Evolutionary conservation across 108 stramenopile genomes (phyloP).

Genomic region (Skeletonema menzelii): DNA sequence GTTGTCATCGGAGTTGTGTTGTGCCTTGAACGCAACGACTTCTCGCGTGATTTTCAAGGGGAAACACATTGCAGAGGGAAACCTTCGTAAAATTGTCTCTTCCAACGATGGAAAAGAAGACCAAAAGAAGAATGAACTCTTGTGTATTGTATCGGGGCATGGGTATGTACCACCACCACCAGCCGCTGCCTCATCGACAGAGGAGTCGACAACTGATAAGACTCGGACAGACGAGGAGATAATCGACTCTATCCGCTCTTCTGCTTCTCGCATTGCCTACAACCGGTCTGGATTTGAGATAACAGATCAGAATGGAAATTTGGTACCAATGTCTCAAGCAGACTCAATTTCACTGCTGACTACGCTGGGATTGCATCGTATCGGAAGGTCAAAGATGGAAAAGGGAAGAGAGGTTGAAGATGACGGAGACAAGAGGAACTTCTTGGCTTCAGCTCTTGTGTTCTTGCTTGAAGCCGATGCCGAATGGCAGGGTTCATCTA

Average conservation of each 20-base stretch:
- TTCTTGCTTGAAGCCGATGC: conserved; percentile 35
- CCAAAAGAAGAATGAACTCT: neutral
- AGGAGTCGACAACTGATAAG: neutral
- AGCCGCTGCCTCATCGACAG: neutral
- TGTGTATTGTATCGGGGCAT: conserved; percentile 4
- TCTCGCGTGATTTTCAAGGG: conserved; percentile 17
- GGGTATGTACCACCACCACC: neutral
- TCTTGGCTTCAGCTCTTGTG: conserved; percentile 16
- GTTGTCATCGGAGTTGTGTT: conserved; percentile 3
- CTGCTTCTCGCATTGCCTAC: conserved; percentile 10
- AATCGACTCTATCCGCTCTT: conserved; percentile 21
- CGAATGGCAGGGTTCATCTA: conserved; percentile 14
- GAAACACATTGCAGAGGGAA: neutral
- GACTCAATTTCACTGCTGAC: conserved; percentile 28
- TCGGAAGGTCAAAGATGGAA: conserved; percentile 29
- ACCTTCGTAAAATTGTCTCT: neutral
- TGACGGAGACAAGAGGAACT: neutral
- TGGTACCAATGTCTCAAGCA: conserved; percentile 21
- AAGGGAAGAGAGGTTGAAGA: neutral
- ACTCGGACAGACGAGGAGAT: conserved; percentile 11
- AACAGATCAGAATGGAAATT: conserved; percentile 30
- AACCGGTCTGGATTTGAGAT: conserved; percentile 19
- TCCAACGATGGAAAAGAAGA: neutral
- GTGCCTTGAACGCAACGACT: neutral
- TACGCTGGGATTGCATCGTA: conserved; percentile 28